phyloP scores from a whole-genome alignment of 495 filamentous ascomycete genomes.

The Aspergillus saccharolyticus region DNA sequence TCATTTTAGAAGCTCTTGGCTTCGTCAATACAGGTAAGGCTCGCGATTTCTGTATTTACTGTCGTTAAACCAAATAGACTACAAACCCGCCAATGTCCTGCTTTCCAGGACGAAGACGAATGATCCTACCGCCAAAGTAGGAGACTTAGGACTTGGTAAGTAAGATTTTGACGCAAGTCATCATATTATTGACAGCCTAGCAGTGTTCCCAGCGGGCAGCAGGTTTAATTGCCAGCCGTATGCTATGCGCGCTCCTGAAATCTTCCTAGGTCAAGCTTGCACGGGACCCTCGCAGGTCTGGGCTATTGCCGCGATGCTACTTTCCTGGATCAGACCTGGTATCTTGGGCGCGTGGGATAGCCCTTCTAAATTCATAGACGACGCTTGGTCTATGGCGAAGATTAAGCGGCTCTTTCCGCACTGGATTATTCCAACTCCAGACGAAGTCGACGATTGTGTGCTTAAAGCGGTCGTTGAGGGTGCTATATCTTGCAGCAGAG shows the following conservation, averaged over 20 bases:
- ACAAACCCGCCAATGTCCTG: conserved; percentile 7
- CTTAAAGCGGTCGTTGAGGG: neutral
- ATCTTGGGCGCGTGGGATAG: conserved; percentile 4
- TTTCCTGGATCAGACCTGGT: conserved; percentile 8
- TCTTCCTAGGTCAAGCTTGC: conserved; percentile 5
- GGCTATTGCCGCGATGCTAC: conserved; percentile 8
- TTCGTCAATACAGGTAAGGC: conserved; percentile 6
- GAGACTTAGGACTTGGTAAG: conserved; percentile 6
- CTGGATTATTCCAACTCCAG: conserved; percentile 6
- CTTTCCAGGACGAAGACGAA: neutral
- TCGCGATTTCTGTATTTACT: neutral
- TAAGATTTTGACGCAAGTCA: neutral
- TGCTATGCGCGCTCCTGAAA: conserved; percentile 9
- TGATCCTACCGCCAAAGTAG: conserved; percentile 5
- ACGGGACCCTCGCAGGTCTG: conserved; percentile 9
- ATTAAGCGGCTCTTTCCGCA: conserved; percentile 7
- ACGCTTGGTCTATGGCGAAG: conserved; percentile 10
- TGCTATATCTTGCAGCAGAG: neutral
- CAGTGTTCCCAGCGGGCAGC: conserved; percentile 1
- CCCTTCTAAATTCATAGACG: conserved; percentile 1
- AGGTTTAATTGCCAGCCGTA: conserved; percentile 3
- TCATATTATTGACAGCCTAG: neutral
- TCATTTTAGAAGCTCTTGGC: conserved; percentile 3
- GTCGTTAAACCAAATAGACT: neutral
- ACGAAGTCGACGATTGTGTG: neutral